Evolutionary conservation across 73 alveolate genomes (phyloP).

Genomic region (Paramecium octaurelia): DNA sequence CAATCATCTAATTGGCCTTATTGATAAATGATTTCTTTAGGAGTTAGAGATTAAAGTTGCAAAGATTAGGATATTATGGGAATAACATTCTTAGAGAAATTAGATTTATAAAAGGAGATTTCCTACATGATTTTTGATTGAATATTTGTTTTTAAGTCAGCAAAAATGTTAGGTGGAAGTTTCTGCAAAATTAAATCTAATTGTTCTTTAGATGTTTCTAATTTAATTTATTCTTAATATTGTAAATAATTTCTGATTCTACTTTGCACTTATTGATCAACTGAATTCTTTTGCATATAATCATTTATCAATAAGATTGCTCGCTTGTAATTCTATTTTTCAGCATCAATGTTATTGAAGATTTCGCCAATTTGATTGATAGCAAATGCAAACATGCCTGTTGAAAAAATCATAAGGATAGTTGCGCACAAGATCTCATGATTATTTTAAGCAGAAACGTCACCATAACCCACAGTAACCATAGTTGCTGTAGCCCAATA

Average conservation of each 20-base stretch:
- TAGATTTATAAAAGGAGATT: neutral
- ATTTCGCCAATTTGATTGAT: slow-evolving; percentile 45
- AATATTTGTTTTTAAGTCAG: neutral
- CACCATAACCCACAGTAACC: slow-evolving; percentile 65
- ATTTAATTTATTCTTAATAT: neutral
- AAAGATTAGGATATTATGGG: neutral
- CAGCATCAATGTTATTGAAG: neutral
- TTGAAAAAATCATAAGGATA: slow-evolving; percentile 43
- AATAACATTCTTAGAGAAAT: neutral
- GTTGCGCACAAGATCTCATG: slow-evolving; percentile 22
- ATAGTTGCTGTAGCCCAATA: slow-evolving; percentile 59
- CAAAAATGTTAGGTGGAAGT: neutral
- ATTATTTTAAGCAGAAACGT: slow-evolving; percentile 36
- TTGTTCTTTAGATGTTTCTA: neutral
- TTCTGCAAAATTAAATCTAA: neutral
- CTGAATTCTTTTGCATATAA: neutral
- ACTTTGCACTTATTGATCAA: neutral
- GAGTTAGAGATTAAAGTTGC: neutral
- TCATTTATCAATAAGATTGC: neutral
- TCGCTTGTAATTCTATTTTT: neutral
- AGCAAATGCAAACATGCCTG: slow-evolving; percentile 56
- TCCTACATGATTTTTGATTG: neutral
- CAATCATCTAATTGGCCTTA: neutral
- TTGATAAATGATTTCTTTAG: slow-evolving; percentile 5
- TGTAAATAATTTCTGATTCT: slow-evolving; percentile 22